phyloP scores from a whole-genome alignment of 306 rosid species.

The Glycine soja region DNA sequence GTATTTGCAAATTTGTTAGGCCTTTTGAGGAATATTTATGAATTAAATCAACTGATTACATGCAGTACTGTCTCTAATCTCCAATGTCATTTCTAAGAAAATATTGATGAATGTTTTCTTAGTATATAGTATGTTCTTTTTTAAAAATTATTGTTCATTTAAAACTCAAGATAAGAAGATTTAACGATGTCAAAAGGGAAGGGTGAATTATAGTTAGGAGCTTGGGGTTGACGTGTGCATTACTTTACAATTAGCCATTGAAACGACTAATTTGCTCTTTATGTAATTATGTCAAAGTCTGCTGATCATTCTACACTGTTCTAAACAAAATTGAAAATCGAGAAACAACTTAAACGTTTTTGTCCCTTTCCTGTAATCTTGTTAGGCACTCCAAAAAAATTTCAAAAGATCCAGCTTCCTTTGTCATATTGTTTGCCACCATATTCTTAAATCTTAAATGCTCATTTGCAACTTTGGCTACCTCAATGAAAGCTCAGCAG shows the following conservation, averaged over 20 bases:
- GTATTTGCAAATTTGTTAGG: not conserved
- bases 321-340: not conserved
- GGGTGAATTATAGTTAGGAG: not conserved
- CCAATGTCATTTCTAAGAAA: too few species aligned
- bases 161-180: not conserved
- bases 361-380: not conserved
- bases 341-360: not conserved
- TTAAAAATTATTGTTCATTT: too few species aligned
- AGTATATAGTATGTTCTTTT: too few species aligned
- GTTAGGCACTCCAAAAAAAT: not conserved
- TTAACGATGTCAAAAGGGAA: not conserved
- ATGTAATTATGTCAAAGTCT: not conserved
- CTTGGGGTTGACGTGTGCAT: too few species aligned
- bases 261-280: not conserved
- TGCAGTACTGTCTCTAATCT: too few species aligned
- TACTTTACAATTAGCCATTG: not conserved
- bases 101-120: too few species aligned
- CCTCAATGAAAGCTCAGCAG: not conserved
- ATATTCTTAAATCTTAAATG: not conserved
- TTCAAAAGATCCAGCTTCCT: not conserved
- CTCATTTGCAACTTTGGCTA: slow-evolving; percentile 2
- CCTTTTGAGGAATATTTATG: not conserved
- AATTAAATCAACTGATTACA: too few species aligned
- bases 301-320: not conserved
- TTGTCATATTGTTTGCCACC: not conserved